phyloP scores from a whole-genome alignment of 495 filamentous ascomycete species.

The Talaromyces adpressus region DNA sequence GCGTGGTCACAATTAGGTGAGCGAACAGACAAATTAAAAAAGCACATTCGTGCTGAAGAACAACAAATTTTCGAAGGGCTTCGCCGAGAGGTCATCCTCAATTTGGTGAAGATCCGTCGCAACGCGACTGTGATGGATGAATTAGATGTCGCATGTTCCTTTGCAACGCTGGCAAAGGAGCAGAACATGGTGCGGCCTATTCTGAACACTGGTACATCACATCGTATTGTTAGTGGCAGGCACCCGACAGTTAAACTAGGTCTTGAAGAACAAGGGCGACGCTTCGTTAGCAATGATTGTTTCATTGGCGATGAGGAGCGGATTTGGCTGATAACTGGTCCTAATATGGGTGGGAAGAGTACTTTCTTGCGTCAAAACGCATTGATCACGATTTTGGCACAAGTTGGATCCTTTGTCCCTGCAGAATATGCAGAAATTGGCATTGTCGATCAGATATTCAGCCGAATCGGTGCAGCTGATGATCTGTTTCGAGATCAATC shows the following conservation, averaged over 20 bases:
- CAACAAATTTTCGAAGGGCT: constrained; percentile 62
- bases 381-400: constrained; percentile 84
- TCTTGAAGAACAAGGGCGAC: constrained; percentile 69
- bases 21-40: constrained; percentile 61
- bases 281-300: constrained; percentile 84
- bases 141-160: constrained; percentile 80
- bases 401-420: constrained; percentile 87
- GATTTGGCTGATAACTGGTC: constrained; percentile 87
- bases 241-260: constrained; percentile 86
- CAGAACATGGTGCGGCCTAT: constrained; percentile 66
- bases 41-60: constrained; percentile 75
- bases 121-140: constrained; percentile 88
- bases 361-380: constrained; percentile 95
- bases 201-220: constrained; percentile 48
- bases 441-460: constrained; percentile 88
- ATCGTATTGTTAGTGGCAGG: constrained; percentile 72
- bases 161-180: constrained; percentile 69
- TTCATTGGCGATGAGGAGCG: constrained; percentile 60
- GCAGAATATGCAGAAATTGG: constrained; percentile 78
- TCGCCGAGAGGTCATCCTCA: constrained; percentile 66
- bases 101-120: constrained; percentile 73
- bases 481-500: constrained; percentile 87
- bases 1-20: constrained; percentile 77
- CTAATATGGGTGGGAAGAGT: constrained; percentile 98
- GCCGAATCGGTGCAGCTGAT: constrained; percentile 85